Conservation (phyloP, 768 basidiomycete species). For the Pluteus cervinus region DNA sequence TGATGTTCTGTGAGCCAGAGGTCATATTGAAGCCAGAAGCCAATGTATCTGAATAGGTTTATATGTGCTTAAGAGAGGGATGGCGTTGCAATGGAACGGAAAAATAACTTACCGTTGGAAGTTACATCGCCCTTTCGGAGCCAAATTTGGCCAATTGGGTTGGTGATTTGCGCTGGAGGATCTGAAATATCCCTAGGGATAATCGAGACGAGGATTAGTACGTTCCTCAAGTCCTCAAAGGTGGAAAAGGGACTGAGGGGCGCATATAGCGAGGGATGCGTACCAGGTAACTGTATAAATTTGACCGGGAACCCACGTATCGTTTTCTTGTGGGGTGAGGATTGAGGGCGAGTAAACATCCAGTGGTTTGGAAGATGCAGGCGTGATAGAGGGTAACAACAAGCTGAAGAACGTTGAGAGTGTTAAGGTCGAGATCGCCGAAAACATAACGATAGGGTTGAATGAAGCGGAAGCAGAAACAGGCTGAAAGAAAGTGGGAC, state of each 20-base stretch:
- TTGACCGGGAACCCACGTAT: conserved; percentile 28
- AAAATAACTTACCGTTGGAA: conserved; percentile 1
- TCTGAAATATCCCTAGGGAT: conserved; percentile 18
- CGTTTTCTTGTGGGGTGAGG: conserved; percentile 17
- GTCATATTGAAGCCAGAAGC: conserved; percentile 14
- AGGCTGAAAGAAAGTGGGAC: too few relatives aligned
- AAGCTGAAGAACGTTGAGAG: too few relatives aligned
- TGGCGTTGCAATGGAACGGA: too few relatives aligned
- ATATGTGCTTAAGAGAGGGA: neutral
- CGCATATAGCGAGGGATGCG: too few relatives aligned
- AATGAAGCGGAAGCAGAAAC: too few relatives aligned
- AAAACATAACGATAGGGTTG: too few relatives aligned
- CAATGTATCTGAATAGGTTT: conserved; percentile 8
- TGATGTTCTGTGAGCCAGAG: conserved; percentile 9
- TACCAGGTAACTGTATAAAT: conserved; percentile 32
- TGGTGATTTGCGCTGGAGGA: conserved; percentile 27
- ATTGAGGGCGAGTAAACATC: conserved; percentile 35
- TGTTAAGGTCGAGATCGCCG: too few relatives aligned
- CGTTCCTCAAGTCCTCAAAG: too few relatives aligned
- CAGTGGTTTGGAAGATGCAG: too few relatives aligned
- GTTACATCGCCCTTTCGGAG: conserved; percentile 21
- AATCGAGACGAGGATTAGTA: too few relatives aligned
- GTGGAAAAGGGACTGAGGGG: too few relatives aligned
- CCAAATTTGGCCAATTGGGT: conserved; percentile 22
- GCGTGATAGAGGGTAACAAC: too few relatives aligned